Conservation (phyloP, 768 basidiomycete genomes). For the Tephrocybe sp. region DNA sequence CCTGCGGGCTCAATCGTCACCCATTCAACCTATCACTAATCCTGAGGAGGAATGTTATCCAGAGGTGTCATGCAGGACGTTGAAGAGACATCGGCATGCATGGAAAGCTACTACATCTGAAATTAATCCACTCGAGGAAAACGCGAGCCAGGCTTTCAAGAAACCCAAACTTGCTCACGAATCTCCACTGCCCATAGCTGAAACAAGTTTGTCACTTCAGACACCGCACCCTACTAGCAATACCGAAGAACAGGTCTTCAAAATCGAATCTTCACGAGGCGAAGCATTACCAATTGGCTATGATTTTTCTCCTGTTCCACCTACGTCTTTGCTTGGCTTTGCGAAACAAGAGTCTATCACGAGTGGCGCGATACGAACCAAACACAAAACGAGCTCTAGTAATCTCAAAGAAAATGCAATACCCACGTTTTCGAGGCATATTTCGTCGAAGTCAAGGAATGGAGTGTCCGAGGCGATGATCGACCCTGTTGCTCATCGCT, state of each 20-base stretch:
- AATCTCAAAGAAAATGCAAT: conserved; percentile 23
- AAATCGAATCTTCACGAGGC: conserved; percentile 15
- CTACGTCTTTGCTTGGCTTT: not conserved
- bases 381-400: conserved; percentile 19
- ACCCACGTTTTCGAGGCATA: not conserved
- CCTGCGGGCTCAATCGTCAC: conserved; percentile 10
- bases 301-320: conserved; percentile 19
- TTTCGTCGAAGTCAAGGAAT: conserved; percentile 4
- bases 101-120: not conserved
- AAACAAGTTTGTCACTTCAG: conserved; percentile 2
- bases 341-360: not conserved
- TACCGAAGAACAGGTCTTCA: conserved; percentile 16
- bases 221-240: conserved; percentile 19
- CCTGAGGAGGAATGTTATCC: conserved; percentile 13
- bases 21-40: conserved; percentile 9
- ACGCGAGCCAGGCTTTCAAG: conserved; percentile 8
- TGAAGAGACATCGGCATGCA: conserved; percentile 19
- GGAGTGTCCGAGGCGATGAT: not conserved
- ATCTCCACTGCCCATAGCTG: not conserved
- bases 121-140: not conserved
- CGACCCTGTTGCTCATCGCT: not conserved
- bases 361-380: not conserved
- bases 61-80: conserved; percentile 19
- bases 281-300: conserved; percentile 6
- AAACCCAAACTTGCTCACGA: conserved; percentile 7